Percentiles rank a stretch among this genome's conserved stretches.
Conservation (phyloP, 2,329 filamentous ascomycete genomes). For the Talaromyces pinophilus region DNA sequence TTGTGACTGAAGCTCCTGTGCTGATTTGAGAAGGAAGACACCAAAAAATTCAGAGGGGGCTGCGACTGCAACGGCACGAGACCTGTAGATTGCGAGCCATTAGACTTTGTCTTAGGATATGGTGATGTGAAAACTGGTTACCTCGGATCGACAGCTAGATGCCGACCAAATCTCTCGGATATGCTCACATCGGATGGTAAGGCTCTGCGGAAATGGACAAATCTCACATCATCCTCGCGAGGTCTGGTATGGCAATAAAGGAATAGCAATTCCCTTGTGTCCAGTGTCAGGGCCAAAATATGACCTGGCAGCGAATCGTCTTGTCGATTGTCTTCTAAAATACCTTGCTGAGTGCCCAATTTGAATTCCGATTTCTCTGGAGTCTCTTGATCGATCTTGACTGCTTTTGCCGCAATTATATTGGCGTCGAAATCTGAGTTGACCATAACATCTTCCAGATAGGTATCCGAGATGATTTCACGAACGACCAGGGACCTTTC, state of each 20-base stretch:
- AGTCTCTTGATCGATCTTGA: constrained; percentile 60
- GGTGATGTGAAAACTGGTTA: constrained; percentile 42
- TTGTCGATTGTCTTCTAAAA: constrained; percentile 21
- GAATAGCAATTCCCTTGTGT: constrained; percentile 73
- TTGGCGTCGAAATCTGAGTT: constrained; percentile 76
- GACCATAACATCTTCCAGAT: constrained; percentile 72
- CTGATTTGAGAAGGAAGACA: constrained; percentile 67
- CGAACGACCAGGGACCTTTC: constrained; percentile 80
- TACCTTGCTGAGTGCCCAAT: constrained; percentile 24
- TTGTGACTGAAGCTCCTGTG: constrained; percentile 54
- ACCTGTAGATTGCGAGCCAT: constrained; percentile 35
- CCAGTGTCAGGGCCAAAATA: constrained; percentile 73
- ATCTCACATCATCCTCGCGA: constrained; percentile 52
- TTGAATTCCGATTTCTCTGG: constrained; percentile 38
- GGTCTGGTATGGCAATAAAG: constrained; percentile 59
- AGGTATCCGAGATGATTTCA: constrained; percentile 65
- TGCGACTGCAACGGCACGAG: constrained; percentile 65
- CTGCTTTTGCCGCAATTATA: constrained; percentile 76
- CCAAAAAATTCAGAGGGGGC: constrained; percentile 70
- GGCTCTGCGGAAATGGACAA: constrained; percentile 61
- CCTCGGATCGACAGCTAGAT: constrained; percentile 77
- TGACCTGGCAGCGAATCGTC: constrained; percentile 66
- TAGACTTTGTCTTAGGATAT: background rate
- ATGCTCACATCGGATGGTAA: constrained; percentile 59
- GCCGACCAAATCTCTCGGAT: constrained; percentile 59